These are phyloP conservation scores for Erysiphe pulchra DNA, from an alignment of 2,329 filamentous ascomycete genomes.

Conservation along the genomic window DNA sequence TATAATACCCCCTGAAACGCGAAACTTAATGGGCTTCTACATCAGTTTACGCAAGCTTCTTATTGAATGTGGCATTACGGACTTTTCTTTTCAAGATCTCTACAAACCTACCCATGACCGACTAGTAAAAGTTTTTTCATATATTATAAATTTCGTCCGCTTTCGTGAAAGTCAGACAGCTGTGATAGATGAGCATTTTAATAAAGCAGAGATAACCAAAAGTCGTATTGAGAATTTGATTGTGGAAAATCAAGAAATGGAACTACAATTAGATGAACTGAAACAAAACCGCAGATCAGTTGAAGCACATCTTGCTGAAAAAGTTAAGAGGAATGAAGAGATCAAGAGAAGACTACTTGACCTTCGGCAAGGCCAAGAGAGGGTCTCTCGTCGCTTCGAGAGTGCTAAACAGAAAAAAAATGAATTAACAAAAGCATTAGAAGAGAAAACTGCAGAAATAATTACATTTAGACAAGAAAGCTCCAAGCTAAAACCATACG, in stretches of 20 bases:
- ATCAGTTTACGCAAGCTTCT: conserved; percentile 57
- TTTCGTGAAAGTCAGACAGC: conserved; percentile 82
- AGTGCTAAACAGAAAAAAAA: conserved; percentile 59
- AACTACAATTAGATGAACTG: conserved; percentile 57
- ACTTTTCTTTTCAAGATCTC: conserved; percentile 82
- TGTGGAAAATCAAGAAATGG: conserved; percentile 66
- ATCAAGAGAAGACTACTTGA: conserved; percentile 62
- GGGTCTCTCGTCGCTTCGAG: conserved; percentile 59
- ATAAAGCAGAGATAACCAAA: conserved; percentile 70
- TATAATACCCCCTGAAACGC: conserved; percentile 61
- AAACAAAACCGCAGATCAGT: conserved; percentile 53
- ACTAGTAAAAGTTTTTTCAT: conserved; percentile 84
- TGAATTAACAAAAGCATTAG: conserved; percentile 43
- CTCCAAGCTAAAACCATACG: conserved; percentile 73
- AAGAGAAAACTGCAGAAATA: conserved; percentile 45
- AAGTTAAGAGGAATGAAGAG: conserved; percentile 64
- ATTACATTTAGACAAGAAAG: conserved; percentile 59
- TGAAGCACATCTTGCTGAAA: conserved; percentile 60
- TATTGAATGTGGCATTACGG: conserved; percentile 68
- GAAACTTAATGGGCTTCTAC: conserved; percentile 92
- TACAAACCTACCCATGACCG: conserved; percentile 77
- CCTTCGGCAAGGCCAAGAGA: conserved; percentile 57
- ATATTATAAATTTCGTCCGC: conserved; percentile 94
- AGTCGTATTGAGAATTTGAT: conserved; percentile 68
- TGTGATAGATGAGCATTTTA: conserved; percentile 82